Conservation (phyloP, 495 filamentous ascomycete species). For the Pseudoneurospora amorphoporcata region DNA sequence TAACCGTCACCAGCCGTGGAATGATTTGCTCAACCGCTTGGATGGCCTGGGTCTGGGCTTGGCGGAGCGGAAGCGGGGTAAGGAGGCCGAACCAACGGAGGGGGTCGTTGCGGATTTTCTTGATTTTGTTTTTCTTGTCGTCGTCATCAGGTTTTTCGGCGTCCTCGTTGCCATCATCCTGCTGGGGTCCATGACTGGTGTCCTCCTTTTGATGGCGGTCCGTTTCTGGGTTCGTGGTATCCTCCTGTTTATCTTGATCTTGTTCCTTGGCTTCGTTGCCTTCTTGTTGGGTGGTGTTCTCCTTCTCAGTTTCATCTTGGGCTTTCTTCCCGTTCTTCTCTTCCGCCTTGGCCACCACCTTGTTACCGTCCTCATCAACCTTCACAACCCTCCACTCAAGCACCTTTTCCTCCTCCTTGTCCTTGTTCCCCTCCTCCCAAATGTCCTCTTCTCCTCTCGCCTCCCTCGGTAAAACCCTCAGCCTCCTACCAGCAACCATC, state of each 20-base stretch:
- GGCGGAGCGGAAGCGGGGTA: conserved; percentile 47
- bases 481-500: conserved; percentile 50
- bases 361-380: background rate
- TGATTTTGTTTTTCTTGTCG: background rate
- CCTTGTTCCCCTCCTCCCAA: background rate
- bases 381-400: background rate
- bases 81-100: conserved; percentile 63
- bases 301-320: background rate
- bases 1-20: conserved; percentile 33
- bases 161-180: conserved; percentile 3
- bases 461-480: conserved; percentile 6
- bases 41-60: conserved; percentile 42
- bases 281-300: background rate
- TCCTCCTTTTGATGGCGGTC: background rate
- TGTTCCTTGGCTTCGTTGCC: background rate
- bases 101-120: conserved; percentile 36
- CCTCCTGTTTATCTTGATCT: background rate
- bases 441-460: no score
- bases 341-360: background rate
- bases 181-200: background rate
- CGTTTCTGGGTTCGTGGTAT: background rate
- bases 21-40: conserved; percentile 34
- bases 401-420: background rate
- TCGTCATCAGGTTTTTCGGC: background rate
- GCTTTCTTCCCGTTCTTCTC: background rate